Base-by-base conservation (phyloP, 140 eudicot genomes). In the Erigeron philadelphicus region DNA sequence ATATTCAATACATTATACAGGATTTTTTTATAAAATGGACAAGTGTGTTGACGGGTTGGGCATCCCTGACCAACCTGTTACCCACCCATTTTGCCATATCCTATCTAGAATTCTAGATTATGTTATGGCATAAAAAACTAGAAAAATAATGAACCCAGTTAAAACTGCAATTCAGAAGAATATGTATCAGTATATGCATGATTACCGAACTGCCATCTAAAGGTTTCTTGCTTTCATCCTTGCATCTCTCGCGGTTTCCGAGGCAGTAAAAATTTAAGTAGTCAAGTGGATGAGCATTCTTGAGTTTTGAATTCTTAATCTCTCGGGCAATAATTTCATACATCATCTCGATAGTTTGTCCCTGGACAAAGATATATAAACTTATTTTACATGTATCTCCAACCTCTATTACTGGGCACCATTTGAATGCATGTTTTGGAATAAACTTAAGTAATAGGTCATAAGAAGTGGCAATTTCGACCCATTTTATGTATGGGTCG, bases 231-330 rank as follows among this genome's bases (percentile, higher is more conserved):
- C 43, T 74, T 16, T 75, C 79, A 8, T 50, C 79, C 4, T 53
- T 67, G 19, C 19, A 53, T 57, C 77, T 53, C 72, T 88, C 95
- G 0, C 95, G 81, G 43, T 85, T 88, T 0, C 95, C 95, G 65
- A 88, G 88, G 73, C 91, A 88, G 68, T 85, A 88, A 68, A 88
- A 88, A 44, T 85, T 88, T 50, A 73, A 61, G 72, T 78, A 78
- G 72, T 73, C 79, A 59, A 47, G 74, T 58, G 79, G 78, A 60
- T 66, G 78, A 41, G 71, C 64, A 61, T 73, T 65, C 61, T 78
- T 65, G 7, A 78, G 43, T 41, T 61, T 17, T 66, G 72, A 53
- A 35, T 66, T 41, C 60, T 52, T 72, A 40, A 78, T 62, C 79
- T 78, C 82, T 16, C 13, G 45, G 13, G 79, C 75, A 6, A 78